Evolutionary conservation across 208 protist genomes (phyloP).

Genomic region (Crithidia bombi): DNA sequence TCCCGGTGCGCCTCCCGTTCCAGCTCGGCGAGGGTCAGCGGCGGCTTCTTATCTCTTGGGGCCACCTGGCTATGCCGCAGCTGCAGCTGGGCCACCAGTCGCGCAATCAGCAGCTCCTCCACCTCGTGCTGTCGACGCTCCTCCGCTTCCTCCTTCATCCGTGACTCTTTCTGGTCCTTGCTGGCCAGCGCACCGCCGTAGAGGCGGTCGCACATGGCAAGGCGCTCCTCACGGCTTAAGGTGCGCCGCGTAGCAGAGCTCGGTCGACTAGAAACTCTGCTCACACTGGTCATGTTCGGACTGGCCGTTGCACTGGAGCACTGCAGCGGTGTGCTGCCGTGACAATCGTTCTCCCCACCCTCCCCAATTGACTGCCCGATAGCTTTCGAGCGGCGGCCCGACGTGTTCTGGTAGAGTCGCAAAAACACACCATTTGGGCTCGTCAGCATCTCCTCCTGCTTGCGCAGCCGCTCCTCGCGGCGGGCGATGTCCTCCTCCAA

Average conservation of each 20-base stretch:
- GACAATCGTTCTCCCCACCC: conserved; percentile 3
- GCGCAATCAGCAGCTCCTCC: conserved; percentile 59
- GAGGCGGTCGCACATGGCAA: conserved; percentile 39
- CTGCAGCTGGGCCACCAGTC: conserved; percentile 54
- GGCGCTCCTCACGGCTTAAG: conserved; percentile 17
- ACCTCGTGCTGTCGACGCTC: conserved; percentile 48
- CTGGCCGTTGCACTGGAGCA: conserved; percentile 11
- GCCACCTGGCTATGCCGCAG: conserved; percentile 15
- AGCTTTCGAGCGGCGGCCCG: conserved; percentile 2
- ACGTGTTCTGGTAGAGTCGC: conserved; percentile 58
- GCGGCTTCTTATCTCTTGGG: conserved; percentile 14
- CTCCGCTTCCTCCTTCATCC: conserved; percentile 15
- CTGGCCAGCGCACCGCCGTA: conserved; percentile 46
- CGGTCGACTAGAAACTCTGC: conserved; percentile 14
- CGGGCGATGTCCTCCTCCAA: conserved; percentile 46
- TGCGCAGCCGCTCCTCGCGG: conserved; percentile 37
- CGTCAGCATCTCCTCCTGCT: conserved; percentile 42
- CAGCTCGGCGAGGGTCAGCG: conserved; percentile 27
- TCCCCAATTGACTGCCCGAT: conserved; percentile 5
- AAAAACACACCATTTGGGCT: conserved; percentile 59
- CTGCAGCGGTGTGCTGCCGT: conserved; percentile 8
- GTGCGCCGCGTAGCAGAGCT: conserved; percentile 20
- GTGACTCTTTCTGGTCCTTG: conserved; percentile 27
- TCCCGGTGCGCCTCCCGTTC: conserved; percentile 41
- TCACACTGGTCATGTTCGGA: too few species aligned